Conservation (phyloP, 177 flowering plant genomes). For the Vitis hybrid region DNA sequence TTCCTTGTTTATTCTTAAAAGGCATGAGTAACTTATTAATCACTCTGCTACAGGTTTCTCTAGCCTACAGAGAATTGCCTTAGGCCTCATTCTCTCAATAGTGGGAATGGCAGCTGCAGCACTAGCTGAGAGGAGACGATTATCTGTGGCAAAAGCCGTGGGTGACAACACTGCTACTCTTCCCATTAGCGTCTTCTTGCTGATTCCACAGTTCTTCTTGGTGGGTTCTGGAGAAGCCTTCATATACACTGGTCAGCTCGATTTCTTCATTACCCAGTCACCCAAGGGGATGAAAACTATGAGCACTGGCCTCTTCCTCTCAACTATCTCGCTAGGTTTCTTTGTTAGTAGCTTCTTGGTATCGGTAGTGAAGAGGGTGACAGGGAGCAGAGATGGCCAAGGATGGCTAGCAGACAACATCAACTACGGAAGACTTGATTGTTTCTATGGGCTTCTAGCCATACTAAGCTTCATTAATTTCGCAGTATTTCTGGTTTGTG, state of each 20-base stretch:
- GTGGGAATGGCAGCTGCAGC: constrained; percentile 77
- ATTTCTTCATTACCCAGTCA: constrained; percentile 86
- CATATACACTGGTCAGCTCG: constrained; percentile 93
- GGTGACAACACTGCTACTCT: constrained; percentile 21
- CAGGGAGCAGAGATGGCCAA: constrained; percentile 34
- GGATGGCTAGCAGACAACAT: constrained; percentile 85
- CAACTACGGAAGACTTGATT: constrained; percentile 72
- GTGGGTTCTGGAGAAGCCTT: constrained; percentile 91
- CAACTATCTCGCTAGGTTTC: constrained; percentile 82
- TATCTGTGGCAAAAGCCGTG: constrained; percentile 51
- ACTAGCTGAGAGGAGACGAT: constrained; percentile 50
- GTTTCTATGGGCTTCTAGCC: constrained; percentile 68
- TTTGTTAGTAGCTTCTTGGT: constrained; percentile 84
- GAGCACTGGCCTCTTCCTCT: constrained; percentile 93
- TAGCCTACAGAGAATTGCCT: constrained; percentile 58
- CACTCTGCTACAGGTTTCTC: constrained; percentile 50
- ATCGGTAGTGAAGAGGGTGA: constrained; percentile 58
- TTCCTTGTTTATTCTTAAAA: background rate
- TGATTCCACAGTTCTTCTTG: constrained; percentile 84
- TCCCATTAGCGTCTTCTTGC: constrained; percentile 59
- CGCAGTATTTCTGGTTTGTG: constrained; percentile 55
- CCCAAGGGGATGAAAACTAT: constrained; percentile 93
- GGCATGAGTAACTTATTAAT: too few relatives aligned
- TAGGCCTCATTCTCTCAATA: constrained; percentile 65
- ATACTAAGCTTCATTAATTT: constrained; percentile 59